Conservation (phyloP, 768 basidiomycete species). For the Termitomyces sp. region DNA sequence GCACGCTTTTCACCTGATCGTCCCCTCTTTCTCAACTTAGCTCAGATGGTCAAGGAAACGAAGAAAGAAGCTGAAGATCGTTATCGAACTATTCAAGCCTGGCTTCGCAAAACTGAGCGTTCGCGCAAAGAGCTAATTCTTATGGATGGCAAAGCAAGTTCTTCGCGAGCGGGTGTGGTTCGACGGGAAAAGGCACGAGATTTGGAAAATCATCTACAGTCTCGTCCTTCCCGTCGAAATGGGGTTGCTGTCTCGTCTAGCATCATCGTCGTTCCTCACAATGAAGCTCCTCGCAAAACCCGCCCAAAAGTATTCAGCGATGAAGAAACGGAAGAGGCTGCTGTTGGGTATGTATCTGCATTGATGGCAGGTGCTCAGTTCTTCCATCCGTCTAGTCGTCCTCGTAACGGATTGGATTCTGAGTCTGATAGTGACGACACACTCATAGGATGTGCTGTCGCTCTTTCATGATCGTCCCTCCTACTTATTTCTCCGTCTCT, state of each 20-base stretch:
- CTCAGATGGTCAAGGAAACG: background rate
- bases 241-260: background rate
- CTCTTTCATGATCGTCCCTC: background rate
- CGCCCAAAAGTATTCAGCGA: background rate
- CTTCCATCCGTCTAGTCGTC: no score
- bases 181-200: background rate
- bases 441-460: background rate
- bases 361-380: background rate
- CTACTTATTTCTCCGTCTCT: background rate
- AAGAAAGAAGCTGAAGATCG: background rate
- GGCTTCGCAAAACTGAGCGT: conserved; percentile 6
- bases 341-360: background rate
- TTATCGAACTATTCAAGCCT: conserved; percentile 1
- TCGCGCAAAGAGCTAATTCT: background rate
- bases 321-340: background rate
- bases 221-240: background rate
- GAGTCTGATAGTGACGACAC: conserved; percentile 1
- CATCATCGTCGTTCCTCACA: background rate
- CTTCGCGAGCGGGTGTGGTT: background rate
- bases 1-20: conserved; percentile 10
- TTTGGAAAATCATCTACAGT: background rate
- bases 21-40: conserved; percentile 6
- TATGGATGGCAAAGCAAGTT: background rate
- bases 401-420: background rate
- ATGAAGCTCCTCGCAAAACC: background rate